phyloP scores from a whole-genome alignment of 768 basidiomycete genomes.

The Rhizopogon roseolus region DNA sequence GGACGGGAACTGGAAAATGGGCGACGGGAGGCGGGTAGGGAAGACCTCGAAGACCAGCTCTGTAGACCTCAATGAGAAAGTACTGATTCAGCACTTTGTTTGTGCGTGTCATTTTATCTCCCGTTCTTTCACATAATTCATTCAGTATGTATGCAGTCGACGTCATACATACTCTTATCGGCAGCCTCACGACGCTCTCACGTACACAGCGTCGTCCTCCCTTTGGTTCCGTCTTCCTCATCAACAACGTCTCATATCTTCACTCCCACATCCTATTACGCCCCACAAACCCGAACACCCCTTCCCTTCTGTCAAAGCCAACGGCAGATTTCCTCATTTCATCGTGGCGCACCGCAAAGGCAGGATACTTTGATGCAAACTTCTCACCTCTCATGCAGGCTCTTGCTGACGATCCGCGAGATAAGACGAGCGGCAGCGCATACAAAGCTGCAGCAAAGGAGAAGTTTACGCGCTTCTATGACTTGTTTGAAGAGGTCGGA shows the following conservation, averaged over 20 bases:
- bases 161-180: slow-evolving; percentile 61
- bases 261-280: slow-evolving; percentile 52
- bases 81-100: slow-evolving; percentile 70
- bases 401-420: slow-evolving; percentile 43
- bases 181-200: slow-evolving; percentile 59
- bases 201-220: slow-evolving; percentile 56
- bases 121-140: neutral
- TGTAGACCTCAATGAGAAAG: slow-evolving; percentile 50
- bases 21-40: slow-evolving; percentile 67
- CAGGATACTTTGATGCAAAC: slow-evolving; percentile 80
- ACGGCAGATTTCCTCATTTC: slow-evolving; percentile 61
- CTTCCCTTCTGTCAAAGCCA: slow-evolving; percentile 52
- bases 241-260: slow-evolving; percentile 77
- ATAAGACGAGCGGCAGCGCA: slow-evolving; percentile 39
- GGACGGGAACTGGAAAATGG: slow-evolving; percentile 92
- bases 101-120: slow-evolving; percentile 40
- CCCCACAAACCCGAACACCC: slow-evolving; percentile 42
- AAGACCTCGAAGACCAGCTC: slow-evolving; percentile 34
- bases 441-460: slow-evolving; percentile 67
- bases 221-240: slow-evolving; percentile 69
- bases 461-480: slow-evolving; percentile 79
- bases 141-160: slow-evolving; percentile 48
- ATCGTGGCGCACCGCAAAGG: slow-evolving; percentile 76
- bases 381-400: slow-evolving; percentile 73
- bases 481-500: slow-evolving; percentile 71